A percentile compares a stretch with the other conserved stretches of the same genome.
phyloP scores from a whole-genome alignment of 148 eudicot species.

The Spergularia bocconei region DNA sequence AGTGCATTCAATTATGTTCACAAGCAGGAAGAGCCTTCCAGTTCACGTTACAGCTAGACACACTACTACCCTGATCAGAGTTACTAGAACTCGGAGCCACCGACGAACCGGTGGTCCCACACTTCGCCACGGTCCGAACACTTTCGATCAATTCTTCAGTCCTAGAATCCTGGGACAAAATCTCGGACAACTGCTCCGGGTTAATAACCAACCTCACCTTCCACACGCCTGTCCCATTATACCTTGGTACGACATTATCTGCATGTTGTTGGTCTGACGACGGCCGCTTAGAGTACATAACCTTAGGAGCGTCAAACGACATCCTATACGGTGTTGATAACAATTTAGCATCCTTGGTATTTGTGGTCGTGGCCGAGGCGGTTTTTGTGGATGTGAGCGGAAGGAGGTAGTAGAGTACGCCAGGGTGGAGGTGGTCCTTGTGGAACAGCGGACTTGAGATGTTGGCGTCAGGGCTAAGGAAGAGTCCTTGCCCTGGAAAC shows the following conservation, averaged over 20 bases:
- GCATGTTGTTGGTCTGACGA: slow-evolving; percentile 18
- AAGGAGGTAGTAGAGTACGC: slow-evolving; percentile 45
- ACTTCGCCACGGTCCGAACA: slow-evolving; percentile 55
- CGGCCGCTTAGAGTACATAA: slow-evolving; percentile 4
- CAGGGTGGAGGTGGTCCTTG: slow-evolving; percentile 34
- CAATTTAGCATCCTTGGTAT: not conserved
- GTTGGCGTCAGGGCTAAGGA: slow-evolving; percentile 31
- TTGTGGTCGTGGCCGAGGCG: not conserved
- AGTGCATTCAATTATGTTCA: not conserved
- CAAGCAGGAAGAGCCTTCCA: slow-evolving; percentile 5
- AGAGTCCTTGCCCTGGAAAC: slow-evolving; percentile 47
- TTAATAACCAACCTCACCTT: slow-evolving; percentile 56
- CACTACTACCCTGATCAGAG: slow-evolving; percentile 22
- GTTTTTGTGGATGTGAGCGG: slow-evolving; percentile 26
- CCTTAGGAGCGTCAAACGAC: slow-evolving; percentile 32
- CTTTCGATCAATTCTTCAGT: slow-evolving; percentile 53
- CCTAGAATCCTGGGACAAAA: slow-evolving; percentile 41
- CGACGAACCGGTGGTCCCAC: slow-evolving; percentile 31
- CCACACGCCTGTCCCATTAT: slow-evolving; percentile 42
- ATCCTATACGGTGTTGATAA: slow-evolving; percentile 39
- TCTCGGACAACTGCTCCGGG: slow-evolving; percentile 53
- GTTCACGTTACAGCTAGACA: slow-evolving; percentile 26
- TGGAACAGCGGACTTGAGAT: slow-evolving; percentile 30
- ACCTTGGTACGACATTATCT: slow-evolving; percentile 23
- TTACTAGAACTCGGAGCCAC: slow-evolving; percentile 10